These are phyloP conservation scores for Teratosphaeria viscida DNA, from an alignment of 2,329 filamentous ascomycete species.

Conservation along the genomic window DNA sequence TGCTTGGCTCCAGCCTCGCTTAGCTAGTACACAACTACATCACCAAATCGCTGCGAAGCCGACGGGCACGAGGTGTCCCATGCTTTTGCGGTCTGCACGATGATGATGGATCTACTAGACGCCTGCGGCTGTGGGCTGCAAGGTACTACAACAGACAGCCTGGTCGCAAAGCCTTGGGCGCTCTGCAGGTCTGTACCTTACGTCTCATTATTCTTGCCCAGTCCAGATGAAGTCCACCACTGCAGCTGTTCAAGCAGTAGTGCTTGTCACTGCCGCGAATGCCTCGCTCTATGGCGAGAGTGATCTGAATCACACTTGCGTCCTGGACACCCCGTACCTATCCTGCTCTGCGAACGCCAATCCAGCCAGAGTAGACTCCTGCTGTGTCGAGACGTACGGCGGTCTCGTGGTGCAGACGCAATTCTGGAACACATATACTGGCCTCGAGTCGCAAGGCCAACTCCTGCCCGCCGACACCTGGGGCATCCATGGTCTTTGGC, in stretches of 20 bases:
- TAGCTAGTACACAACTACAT: neutral
- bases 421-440: slow-evolving; percentile 56
- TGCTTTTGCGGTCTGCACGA: slow-evolving; percentile 1
- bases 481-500: slow-evolving; percentile 53
- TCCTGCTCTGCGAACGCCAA: slow-evolving; percentile 42
- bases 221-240: neutral
- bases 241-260: slow-evolving; percentile 4
- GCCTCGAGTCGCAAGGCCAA: slow-evolving; percentile 47
- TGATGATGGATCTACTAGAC: slow-evolving; percentile 12
- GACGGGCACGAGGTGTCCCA: slow-evolving; percentile 2
- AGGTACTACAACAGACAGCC: neutral
- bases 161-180: neutral
- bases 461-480: slow-evolving; percentile 47
- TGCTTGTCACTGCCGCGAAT: slow-evolving; percentile 9
- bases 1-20: neutral
- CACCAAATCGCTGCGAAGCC: neutral
- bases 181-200: neutral
- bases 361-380: slow-evolving; percentile 42
- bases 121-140: neutral
- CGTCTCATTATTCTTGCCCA: neutral
- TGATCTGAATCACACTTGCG: slow-evolving; percentile 47
- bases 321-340: slow-evolving; percentile 29
- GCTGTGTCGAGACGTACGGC: slow-evolving; percentile 56
- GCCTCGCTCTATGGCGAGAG: slow-evolving; percentile 40
- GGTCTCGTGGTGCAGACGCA: slow-evolving; percentile 51